Percentiles rank a stretch among this genome's conserved stretches.
These are phyloP conservation scores for Pseudocohnilembus persalinus DNA, from an alignment of 169 alveolate genomes.

Conservation along the genomic window DNA sequence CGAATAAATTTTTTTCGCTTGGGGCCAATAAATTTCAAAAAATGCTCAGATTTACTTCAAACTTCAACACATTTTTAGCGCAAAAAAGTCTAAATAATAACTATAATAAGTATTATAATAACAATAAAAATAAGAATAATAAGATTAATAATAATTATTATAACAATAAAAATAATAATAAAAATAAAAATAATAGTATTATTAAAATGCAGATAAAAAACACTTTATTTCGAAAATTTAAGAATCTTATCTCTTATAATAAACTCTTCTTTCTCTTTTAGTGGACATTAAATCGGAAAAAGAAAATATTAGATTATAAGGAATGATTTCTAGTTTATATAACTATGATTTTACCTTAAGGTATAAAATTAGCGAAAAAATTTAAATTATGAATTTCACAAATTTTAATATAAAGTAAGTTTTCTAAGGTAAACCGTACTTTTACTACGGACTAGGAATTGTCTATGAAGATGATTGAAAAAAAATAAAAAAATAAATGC, in stretches of 20 bases:
- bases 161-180: not conserved
- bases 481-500: too few relatives aligned
- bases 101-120: too few relatives aligned
- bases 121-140: not conserved
- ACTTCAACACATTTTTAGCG: not conserved
- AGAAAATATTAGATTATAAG: too few relatives aligned
- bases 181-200: too few relatives aligned
- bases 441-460: not conserved
- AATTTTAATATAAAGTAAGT: too few relatives aligned
- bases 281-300: too few relatives aligned
- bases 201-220: too few relatives aligned
- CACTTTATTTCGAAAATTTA: too few relatives aligned
- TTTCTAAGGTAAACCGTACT: not conserved
- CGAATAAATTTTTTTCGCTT: too few relatives aligned
- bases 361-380: not conserved
- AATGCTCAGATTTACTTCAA: not conserved
- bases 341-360: not conserved
- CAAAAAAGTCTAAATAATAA: too few relatives aligned
- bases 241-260: not conserved
- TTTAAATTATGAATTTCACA: not conserved
- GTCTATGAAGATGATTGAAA: not conserved
- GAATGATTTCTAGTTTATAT: not conserved
- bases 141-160: not conserved
- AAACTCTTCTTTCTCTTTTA: too few relatives aligned
- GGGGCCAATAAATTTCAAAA: not conserved